Conservation (phyloP, 1,284 basidiomycete genomes). For the Cutaneotrichosporon sp. region DNA sequence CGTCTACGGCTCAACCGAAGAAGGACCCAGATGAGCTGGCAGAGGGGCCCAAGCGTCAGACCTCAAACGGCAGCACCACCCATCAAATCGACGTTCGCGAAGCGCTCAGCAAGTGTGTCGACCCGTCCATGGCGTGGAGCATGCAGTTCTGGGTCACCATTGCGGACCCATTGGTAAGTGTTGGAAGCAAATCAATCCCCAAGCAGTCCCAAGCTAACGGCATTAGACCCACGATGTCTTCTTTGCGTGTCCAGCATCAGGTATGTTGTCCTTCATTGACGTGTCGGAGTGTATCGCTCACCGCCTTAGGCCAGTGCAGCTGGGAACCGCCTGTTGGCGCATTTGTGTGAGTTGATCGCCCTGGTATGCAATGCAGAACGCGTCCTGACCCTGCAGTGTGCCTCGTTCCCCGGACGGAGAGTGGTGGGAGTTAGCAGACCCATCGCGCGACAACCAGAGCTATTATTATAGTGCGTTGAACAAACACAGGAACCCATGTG, state of each 20-base stretch:
- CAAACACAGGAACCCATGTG: background rate
- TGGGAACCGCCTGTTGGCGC: conserved; percentile 90
- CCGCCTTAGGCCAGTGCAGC: conserved; percentile 70
- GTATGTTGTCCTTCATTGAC: conserved; percentile 13
- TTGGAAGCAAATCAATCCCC: background rate
- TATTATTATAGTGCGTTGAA: conserved; percentile 75
- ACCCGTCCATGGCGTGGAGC: conserved; percentile 48
- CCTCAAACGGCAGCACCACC: background rate
- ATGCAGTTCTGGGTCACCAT: conserved; percentile 52
- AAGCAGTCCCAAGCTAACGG: conserved; percentile 1
- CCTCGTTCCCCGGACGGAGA: conserved; percentile 81
- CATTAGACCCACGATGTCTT: conserved; percentile 73
- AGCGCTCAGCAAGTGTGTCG: conserved; percentile 41
- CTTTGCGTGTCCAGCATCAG: conserved; percentile 80
- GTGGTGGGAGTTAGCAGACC: conserved; percentile 91
- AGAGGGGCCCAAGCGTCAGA: background rate
- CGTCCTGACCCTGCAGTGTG: conserved; percentile 57
- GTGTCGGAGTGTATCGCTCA: background rate
- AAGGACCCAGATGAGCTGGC: conserved; percentile 7
- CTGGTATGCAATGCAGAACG: too few relatives aligned
- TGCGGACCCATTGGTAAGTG: conserved; percentile 46
- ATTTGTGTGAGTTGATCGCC: conserved; percentile 65
- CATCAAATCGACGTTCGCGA: conserved; percentile 36
- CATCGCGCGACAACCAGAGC: conserved; percentile 69
- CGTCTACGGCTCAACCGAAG: background rate